Conservation (phyloP, 805 yeast species). For the Hanseniaspora lachancei region DNA sequence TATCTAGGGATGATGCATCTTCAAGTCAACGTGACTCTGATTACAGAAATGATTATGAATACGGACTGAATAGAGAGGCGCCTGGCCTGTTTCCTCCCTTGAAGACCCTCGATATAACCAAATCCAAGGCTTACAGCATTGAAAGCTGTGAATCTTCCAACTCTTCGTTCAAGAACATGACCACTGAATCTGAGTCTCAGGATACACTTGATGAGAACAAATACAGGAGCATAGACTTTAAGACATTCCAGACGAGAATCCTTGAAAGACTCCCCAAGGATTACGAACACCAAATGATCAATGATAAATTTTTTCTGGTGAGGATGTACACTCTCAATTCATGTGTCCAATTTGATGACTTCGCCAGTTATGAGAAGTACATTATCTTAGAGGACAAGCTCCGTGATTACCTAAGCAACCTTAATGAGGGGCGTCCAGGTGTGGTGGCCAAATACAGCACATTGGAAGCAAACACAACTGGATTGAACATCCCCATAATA, state of each 20-base stretch:
- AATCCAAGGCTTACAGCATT: background rate
- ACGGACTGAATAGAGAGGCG: constrained; percentile 14
- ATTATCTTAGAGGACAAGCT: constrained; percentile 21
- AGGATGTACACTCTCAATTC: constrained; percentile 13
- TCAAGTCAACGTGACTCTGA: background rate
- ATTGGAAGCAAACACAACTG: constrained; percentile 6
- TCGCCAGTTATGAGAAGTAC: constrained; percentile 24
- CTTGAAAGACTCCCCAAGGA: constrained; percentile 16
- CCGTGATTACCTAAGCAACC: constrained; percentile 1
- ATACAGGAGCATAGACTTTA: background rate
- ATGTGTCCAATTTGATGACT: constrained; percentile 17
- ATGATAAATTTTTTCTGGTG: constrained; percentile 25
- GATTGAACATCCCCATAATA: constrained; percentile 8
- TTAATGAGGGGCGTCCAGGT: background rate
- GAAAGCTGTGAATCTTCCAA: background rate
- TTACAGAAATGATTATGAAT: background rate
- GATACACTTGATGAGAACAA: background rate
- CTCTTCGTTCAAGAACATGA: background rate
- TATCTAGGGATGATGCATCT: background rate
- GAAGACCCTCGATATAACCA: background rate
- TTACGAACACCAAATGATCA: constrained; percentile 17
- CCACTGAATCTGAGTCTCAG: background rate
- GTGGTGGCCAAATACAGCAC: background rate
- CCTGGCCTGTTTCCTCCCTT: constrained; percentile 18
- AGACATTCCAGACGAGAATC: constrained; percentile 7